Percentiles rank a stretch among this genome's conserved stretches.
Conservation (phyloP, 305 asterid species). For the Fraxinus dipetala region DNA sequence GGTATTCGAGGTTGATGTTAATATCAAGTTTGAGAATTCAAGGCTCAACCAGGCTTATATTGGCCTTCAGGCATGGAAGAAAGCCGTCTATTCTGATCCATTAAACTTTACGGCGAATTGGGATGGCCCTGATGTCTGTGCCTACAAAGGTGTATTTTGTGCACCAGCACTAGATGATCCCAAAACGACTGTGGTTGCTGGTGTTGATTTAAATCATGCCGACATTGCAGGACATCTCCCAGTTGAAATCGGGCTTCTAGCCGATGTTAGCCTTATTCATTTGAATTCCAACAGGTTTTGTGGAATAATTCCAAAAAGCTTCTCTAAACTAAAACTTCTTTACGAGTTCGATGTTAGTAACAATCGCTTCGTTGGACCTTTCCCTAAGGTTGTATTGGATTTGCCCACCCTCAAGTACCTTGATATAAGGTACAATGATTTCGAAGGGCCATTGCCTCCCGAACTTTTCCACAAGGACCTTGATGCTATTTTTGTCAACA, state of each 20-base stretch:
- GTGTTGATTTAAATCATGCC: constrained; percentile 62
- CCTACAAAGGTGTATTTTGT: constrained; percentile 62
- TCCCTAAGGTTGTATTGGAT: constrained; percentile 44
- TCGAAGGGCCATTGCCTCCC: constrained; percentile 57
- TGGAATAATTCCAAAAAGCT: constrained; percentile 54
- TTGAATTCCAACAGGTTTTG: constrained; percentile 67
- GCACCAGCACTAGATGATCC: constrained; percentile 50
- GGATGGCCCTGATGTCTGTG: constrained; percentile 64
- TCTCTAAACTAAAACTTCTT: constrained; percentile 40
- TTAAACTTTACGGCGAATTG: constrained; percentile 48
- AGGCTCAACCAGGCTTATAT: constrained; percentile 51
- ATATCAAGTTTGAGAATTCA: constrained; percentile 30
- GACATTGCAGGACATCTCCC: constrained; percentile 79
- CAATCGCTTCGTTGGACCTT: constrained; percentile 60
- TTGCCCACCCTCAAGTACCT: constrained; percentile 51
- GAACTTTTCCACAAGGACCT: constrained; percentile 46
- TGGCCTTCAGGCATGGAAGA: constrained; percentile 61
- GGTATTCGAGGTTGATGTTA: background rate
- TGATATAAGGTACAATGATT: constrained; percentile 67
- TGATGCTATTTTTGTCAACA: constrained; percentile 66
- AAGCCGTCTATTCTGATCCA: constrained; percentile 62
- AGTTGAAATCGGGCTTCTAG: constrained; percentile 46
- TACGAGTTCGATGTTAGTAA: constrained; percentile 68
- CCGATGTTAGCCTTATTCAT: constrained; percentile 58
- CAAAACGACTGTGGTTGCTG: constrained; percentile 56